Base-by-base conservation (phyloP, 106 monocot species). In the Triglochin maritima region DNA sequence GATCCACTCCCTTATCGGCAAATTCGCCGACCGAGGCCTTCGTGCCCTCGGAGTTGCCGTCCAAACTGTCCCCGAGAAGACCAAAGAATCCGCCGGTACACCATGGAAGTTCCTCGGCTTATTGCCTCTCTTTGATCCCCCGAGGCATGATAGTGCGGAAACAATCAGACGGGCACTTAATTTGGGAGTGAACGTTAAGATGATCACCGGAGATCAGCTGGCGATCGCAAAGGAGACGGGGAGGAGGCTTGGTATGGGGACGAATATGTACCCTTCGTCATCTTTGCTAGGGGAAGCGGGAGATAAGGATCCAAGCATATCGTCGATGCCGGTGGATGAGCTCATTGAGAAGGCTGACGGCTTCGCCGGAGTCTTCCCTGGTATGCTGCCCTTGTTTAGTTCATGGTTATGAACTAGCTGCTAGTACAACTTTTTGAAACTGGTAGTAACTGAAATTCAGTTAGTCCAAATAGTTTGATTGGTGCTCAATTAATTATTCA, bases 21-120 rank as follows among this genome's bases (percentile, higher is more conserved):
- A 77, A 51, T 86, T 79, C 52, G 86, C 86, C 54, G 79, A 86
- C 59, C 71, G 86, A 11, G 86, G 86, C 11, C 82, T 86, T 48
- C 79, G 82, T 1, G 65, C 86, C 1, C 69, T 86, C 12, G 86
- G 65, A 5, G 86, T 82, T 12, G 82, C 82, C 0, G 69, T 42
- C 56, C 86, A 86, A 59, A 74, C 73, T 8, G 71, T 86, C 8
- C 86, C 82, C 0, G 86, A 82, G 66, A 67, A 61, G 48, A 66
- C 6, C 63, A 86, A 82, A 67, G 86, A 86, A 5, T 9, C 15
- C 17, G 62, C 6, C 6, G 71, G 71, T 12, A 17, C 17, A 2
- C 43, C 71, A 11, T 71, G 71, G 71, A 3, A 71, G 62, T 71
- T 71, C 71, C 7, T 71, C 51, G 71, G 71, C 2, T 41, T 71